Conservation (phyloP, 306 rosid species). For the Glycine latifolia region DNA sequence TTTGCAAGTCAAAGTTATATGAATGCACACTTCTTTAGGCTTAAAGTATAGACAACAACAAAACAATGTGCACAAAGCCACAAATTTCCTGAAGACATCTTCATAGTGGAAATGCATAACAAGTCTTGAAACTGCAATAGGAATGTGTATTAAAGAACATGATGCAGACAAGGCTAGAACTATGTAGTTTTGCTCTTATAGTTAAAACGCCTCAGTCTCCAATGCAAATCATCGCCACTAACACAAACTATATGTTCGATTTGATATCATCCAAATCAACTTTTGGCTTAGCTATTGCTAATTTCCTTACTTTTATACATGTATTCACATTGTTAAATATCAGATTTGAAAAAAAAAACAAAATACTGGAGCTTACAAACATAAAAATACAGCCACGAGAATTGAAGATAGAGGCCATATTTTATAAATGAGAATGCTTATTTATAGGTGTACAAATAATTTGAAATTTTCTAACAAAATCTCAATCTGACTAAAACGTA, state of each 20-base stretch:
- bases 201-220: too few species aligned
- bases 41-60: background rate
- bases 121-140: too few species aligned
- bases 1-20: background rate
- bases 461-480: background rate
- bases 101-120: too few species aligned
- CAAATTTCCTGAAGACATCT: background rate
- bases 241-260: background rate
- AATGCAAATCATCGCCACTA: background rate
- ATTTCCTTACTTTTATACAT: background rate
- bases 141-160: background rate
- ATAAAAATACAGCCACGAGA: too few species aligned
- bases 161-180: too few species aligned
- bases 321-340: background rate
- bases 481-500: background rate
- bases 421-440: too few species aligned
- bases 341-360: background rate
- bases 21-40: background rate
- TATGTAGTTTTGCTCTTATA: too few species aligned
- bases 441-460: too few species aligned
- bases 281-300: background rate
- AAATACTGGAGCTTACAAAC: too few species aligned
- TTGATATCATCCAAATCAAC: background rate
- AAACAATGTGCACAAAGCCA: background rate
- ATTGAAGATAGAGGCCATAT: too few species aligned